phyloP scores from a whole-genome alignment of 2,329 filamentous ascomycete species.

The Aureobasidium sp. region DNA sequence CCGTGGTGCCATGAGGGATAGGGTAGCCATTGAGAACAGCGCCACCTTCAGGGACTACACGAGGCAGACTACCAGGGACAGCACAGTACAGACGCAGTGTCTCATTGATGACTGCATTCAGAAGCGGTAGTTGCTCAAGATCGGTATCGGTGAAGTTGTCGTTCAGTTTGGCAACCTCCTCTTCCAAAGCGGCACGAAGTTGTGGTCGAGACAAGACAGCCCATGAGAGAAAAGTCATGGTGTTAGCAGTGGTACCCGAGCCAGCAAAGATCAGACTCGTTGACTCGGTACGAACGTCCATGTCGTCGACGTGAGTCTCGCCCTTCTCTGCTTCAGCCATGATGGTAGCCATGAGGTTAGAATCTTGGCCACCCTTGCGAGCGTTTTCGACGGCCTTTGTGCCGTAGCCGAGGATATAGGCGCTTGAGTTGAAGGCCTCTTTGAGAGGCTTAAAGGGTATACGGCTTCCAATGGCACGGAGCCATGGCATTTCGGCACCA shows the following conservation, averaged over 20 bases:
- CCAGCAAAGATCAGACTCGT: slow-evolving; percentile 25
- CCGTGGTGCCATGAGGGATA: slow-evolving; percentile 31
- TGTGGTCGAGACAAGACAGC: slow-evolving; percentile 17
- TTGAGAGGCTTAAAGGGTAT: slow-evolving; percentile 18
- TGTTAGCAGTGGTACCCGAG: slow-evolving; percentile 23
- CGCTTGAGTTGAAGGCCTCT: slow-evolving; percentile 20
- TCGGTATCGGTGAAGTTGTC: slow-evolving; percentile 22
- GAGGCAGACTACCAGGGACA: slow-evolving; percentile 31
- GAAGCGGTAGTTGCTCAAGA: slow-evolving; percentile 26
- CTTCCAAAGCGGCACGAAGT: slow-evolving; percentile 17
- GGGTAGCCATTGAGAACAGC: slow-evolving; percentile 30
- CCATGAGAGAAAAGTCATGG: slow-evolving; percentile 20
- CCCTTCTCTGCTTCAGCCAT: slow-evolving; percentile 22
- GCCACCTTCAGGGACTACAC: slow-evolving; percentile 31
- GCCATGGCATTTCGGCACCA: slow-evolving; percentile 25
- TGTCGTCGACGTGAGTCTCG: slow-evolving; percentile 18
- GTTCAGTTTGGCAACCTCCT: slow-evolving; percentile 18
- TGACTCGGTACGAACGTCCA: slow-evolving; percentile 24
- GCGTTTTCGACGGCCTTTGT: slow-evolving; percentile 19
- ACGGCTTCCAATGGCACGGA: slow-evolving; percentile 20
- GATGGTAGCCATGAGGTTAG: slow-evolving; percentile 21
- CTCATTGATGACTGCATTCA: slow-evolving; percentile 35
- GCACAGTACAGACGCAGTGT: slow-evolving; percentile 33
- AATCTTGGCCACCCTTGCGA: slow-evolving; percentile 15
- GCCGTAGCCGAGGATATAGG: slow-evolving; percentile 21